Conservation (phyloP, 2,329 filamentous ascomycete species). For the Phialocephala sp. region DNA sequence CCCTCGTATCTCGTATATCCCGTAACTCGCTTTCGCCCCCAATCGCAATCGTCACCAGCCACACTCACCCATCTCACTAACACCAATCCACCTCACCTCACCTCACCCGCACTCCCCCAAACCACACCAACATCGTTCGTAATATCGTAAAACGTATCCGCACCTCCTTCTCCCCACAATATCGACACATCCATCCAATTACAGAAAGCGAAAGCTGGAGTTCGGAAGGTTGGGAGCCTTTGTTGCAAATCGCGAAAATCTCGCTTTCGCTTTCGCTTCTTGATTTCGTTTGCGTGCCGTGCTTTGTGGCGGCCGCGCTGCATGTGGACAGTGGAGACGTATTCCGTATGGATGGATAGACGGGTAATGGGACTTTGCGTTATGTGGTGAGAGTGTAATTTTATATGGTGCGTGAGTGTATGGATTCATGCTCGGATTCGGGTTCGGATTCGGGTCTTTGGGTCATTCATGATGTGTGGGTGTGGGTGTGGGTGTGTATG, state of each 20-base stretch:
- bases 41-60: not conserved
- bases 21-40: not conserved
- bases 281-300: not conserved
- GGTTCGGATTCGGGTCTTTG: not conserved
- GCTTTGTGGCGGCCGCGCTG: too few relatives aligned
- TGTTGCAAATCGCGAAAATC: slow-evolving; percentile 18
- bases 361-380: not conserved
- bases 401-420: not conserved
- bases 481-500: too few relatives aligned
- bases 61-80: not conserved
- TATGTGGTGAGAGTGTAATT: too few relatives aligned
- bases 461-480: not conserved
- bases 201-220: too few relatives aligned
- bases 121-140: too few relatives aligned
- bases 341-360: not conserved
- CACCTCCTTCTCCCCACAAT: not conserved
- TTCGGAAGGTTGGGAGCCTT: not conserved
- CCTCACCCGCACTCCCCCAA: too few relatives aligned
- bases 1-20: not conserved
- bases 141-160: not conserved
- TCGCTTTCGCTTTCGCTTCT: slow-evolving; percentile 25
- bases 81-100: too few relatives aligned
- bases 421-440: not conserved
- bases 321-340: not conserved
- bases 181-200: not conserved